Evolutionary conservation across 2,329 filamentous ascomycete species (phyloP).

Genomic region (Phialophora verrucosa): DNA sequence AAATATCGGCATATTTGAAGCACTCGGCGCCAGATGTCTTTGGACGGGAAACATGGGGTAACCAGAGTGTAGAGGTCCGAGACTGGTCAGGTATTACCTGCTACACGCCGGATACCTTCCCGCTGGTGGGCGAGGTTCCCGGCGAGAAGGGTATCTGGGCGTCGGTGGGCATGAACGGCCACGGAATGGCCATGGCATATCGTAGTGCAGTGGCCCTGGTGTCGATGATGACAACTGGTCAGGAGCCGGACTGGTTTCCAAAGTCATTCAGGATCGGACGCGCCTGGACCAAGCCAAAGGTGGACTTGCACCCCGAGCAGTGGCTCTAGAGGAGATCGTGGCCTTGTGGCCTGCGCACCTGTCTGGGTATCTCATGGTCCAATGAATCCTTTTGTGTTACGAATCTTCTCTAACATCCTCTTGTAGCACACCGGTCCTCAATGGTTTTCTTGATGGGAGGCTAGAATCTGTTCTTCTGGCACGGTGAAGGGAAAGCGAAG

Average conservation of each 20-base stretch:
- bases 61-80: slow-evolving; percentile 8
- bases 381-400: too few species aligned
- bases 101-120: slow-evolving; percentile 55
- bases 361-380: too few species aligned
- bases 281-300: slow-evolving; percentile 9
- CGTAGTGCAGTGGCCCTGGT: slow-evolving; percentile 53
- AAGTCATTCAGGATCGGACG: slow-evolving; percentile 21
- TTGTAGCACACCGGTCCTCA: too few species aligned
- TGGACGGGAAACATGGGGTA: slow-evolving; percentile 1
- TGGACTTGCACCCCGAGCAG: slow-evolving; percentile 6
- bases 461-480: too few species aligned
- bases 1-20: slow-evolving; percentile 46
- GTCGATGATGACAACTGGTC: slow-evolving; percentile 44
- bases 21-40: background rate
- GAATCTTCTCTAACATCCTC: too few species aligned
- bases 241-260: slow-evolving; percentile 23
- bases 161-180: slow-evolving; percentile 57
- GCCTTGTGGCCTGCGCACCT: background rate
- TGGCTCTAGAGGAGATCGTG: background rate
- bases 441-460: too few species aligned
- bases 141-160: slow-evolving; percentile 53
- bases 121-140: slow-evolving; percentile 53
- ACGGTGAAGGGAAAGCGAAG: background rate
- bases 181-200: slow-evolving; percentile 57
- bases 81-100: slow-evolving; percentile 56